Evolutionary conservation across 148 eudicot genomes (phyloP).

Genomic region (Persicaria maculosa): DNA sequence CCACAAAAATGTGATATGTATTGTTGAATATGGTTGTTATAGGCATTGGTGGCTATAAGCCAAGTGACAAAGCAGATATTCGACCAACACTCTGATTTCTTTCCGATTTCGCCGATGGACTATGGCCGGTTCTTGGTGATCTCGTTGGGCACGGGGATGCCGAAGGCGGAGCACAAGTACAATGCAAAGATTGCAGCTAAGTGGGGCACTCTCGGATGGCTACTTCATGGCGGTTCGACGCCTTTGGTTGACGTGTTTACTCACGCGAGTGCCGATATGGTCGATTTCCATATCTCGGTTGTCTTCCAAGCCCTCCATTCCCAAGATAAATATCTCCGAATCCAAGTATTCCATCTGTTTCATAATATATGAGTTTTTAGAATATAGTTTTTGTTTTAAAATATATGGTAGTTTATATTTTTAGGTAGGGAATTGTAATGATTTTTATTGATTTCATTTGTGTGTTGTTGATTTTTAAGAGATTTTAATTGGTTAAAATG

Average conservation of each 20-base stretch:
- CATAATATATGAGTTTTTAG: too few species aligned
- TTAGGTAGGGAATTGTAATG: too few species aligned
- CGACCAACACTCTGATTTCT: constrained; percentile 25
- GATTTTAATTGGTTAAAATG: too few species aligned
- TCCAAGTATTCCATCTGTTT: too few species aligned
- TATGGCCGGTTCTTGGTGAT: constrained; percentile 27
- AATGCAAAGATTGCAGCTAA: constrained; percentile 21
- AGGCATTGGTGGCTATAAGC: constrained; percentile 24
- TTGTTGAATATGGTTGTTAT: background rate
- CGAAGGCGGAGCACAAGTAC: constrained; percentile 22
- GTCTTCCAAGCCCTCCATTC: constrained; percentile 29
- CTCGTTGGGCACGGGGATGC: constrained; percentile 33
- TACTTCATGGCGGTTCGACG: constrained; percentile 19
- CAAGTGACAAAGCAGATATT: constrained; percentile 34
- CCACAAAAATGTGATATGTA: too few species aligned
- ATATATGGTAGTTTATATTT: too few species aligned
- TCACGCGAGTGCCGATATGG: constrained; percentile 41
- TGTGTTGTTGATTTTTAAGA: too few species aligned
- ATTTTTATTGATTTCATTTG: too few species aligned
- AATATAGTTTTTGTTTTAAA: too few species aligned
- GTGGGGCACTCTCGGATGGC: constrained; percentile 38
- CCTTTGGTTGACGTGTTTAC: constrained; percentile 33
- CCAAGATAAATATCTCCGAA: constrained; percentile 35
- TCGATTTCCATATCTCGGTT: constrained; percentile 29
- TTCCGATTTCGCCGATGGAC: constrained; percentile 23